Base-by-base conservation (phyloP, 2,329 filamentous ascomycete genomes). In the Neoscytalidium dimidiatum region DNA sequence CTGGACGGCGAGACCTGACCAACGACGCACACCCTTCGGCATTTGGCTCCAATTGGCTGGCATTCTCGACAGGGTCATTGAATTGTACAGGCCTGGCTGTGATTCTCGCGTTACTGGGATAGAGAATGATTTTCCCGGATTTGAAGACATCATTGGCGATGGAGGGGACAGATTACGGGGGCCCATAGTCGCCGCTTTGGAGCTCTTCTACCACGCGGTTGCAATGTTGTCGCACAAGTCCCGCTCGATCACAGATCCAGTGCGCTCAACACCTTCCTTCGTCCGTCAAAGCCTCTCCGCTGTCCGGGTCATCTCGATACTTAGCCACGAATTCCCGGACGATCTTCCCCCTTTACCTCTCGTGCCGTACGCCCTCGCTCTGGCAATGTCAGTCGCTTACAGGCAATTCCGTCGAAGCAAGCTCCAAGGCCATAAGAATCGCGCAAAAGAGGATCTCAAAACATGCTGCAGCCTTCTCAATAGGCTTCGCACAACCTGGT, bases 211-310 rank as follows among this genome's bases (percentile, higher is more conserved):
- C 66, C 82, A 86, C 69, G 80, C 82, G 23, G 83, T 85, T 60
- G 83, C 83, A 38, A 86, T 87, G 69, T 76, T 85, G 2, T 85
- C 84, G 3, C 84, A 85, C 71, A 83, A 84, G 46, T 82, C 82
- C 1, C 73, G 78, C 28, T 76, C 76, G 5, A 77, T 79, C 66
- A 72, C 79, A 64, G 78, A 75, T 33, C 79, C 77, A 14, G 80
- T 83, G 48, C 78, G 80, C 35, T 81, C 80, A 3, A 82, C 80
- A 4, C 74, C 81, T 4, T 86, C 84, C 0, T 83, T 83, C 53
- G 78, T 84, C 17, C 82, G 85, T 14, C 84, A 85, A 69, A 82
- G 81, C 33, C 78, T 85, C 4, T 84, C 84, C 19, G 83, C 85
- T n/a, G 80, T 84, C 26, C 81, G 85, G 62, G 83, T 87, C 49